These are phyloP conservation scores for Lactifluus piperatus DNA, from an alignment of 768 basidiomycete genomes.

Conservation along the genomic window DNA sequence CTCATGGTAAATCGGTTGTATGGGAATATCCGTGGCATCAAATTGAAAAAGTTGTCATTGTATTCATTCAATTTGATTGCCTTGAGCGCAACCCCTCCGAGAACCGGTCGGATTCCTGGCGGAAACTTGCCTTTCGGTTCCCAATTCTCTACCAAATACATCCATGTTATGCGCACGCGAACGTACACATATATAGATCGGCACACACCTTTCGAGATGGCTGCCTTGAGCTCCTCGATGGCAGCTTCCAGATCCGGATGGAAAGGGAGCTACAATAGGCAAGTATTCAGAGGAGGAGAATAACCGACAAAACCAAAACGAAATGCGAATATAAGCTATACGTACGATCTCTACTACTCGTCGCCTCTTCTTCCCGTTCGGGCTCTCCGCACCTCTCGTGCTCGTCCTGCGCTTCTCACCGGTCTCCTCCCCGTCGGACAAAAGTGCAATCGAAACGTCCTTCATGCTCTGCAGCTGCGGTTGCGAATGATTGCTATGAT, in stretches of 20 bases:
- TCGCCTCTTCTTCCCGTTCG: slow-evolving; percentile 52
- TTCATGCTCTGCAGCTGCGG: slow-evolving; percentile 33
- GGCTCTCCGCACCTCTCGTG: slow-evolving; percentile 7
- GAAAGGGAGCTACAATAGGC: slow-evolving; percentile 47
- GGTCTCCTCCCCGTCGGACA: slow-evolving; percentile 32
- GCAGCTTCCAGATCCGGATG: slow-evolving; percentile 57
- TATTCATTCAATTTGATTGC: slow-evolving; percentile 84
- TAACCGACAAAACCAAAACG: neutral
- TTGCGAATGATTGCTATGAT: slow-evolving; percentile 4
- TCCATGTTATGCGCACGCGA: neutral
- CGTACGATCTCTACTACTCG: slow-evolving; percentile 59
- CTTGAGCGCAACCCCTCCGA: slow-evolving; percentile 61
- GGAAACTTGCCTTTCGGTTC: slow-evolving; percentile 87
- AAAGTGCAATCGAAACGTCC: slow-evolving; percentile 42
- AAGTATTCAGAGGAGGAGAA: too few species aligned
- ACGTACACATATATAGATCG: neutral
- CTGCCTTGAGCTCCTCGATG: slow-evolving; percentile 50
- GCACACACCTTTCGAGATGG: slow-evolving; percentile 49
- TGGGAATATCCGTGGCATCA: slow-evolving; percentile 81
- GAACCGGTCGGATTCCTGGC: slow-evolving; percentile 58
- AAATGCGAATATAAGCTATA: slow-evolving; percentile 3
- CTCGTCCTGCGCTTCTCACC: slow-evolving; percentile 10
- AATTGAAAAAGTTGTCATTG: slow-evolving; percentile 84
- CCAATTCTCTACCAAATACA: slow-evolving; percentile 51
- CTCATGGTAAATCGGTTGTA: slow-evolving; percentile 96